Evolutionary conservation across 139 green algal genomes (phyloP), one percentile per base, ranked within the genome.

Genomic region (Medakamo hakoo): DNA sequence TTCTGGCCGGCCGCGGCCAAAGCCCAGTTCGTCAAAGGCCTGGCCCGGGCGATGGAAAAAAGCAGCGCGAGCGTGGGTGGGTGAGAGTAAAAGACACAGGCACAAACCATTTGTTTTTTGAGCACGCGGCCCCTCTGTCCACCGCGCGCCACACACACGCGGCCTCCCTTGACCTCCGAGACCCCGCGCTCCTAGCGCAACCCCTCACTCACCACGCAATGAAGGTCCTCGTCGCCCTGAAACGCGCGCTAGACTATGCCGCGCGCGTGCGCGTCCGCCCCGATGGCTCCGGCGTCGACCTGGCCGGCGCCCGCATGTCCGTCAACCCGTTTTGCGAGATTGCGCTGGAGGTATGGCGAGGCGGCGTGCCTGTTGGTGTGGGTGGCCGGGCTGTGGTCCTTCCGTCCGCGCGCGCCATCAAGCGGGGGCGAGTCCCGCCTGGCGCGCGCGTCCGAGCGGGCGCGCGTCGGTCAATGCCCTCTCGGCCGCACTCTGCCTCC

Each of bases 251-350:
- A 3, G 90, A 97, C 63, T 97, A 96, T 78, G 88, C 88, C 71
- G 86, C 88, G 1, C 78, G 86, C 1, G 83, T 97, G 4, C 67
- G 90, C 0, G 82, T 97, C 18, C 90, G 92, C 49, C 55, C 82
- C 3, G 90, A 95, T 68, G 85, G 94, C 84, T 86, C 30, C 30
- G 87, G 86, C 0, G 76, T 97, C 22, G 89, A 95, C 30, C 75
- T 82, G 23, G 49, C 79, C 3, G 78, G 84, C 26, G 81, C 90
- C 21, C 95, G 94, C 68, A 88, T 95, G 80, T 83, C 72, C 64
- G 93, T 96, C 81, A 97, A 96, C 67, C 91, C 91, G 0, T 96
- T 97, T 58, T 97, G 90, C 65, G 90, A 96, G 65, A 96, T 97
- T 60, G 89, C 89, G 19, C 66, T 95, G 0, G 88, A 95, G 80